phyloP scores from a whole-genome alignment of 2,329 filamentous ascomycete genomes.

The Sphaceloma murrayae region DNA sequence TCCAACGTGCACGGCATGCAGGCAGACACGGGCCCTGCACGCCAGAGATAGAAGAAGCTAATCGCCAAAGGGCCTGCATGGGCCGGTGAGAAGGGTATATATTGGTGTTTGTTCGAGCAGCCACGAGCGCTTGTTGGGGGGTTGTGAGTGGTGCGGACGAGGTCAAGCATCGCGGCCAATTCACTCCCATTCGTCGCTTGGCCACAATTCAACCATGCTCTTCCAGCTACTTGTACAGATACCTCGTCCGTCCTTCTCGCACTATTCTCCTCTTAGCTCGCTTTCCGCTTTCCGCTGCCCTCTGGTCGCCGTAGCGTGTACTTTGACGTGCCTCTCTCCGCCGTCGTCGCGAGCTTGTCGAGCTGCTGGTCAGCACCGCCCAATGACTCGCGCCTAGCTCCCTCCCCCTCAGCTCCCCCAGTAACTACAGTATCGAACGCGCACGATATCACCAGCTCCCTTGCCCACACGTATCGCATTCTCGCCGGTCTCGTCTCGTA shows the following conservation, averaged over 20 bases:
- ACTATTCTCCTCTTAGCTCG: not conserved
- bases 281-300: not conserved
- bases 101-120: not conserved
- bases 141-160: slow-evolving; percentile 1
- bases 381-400: not conserved
- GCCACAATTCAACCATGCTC: slow-evolving; percentile 1
- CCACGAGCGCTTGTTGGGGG: slow-evolving; percentile 5
- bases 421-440: too few relatives aligned
- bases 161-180: not conserved
- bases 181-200: slow-evolving; percentile 5
- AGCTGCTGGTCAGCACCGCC: not conserved
- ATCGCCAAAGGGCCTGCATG: not conserved
- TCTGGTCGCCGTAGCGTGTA: not conserved
- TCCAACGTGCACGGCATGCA: slow-evolving; percentile 9
- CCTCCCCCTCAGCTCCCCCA: too few relatives aligned
- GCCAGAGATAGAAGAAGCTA: too few relatives aligned
- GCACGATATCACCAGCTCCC: too few relatives aligned
- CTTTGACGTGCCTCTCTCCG: not conserved
- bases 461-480: too few relatives aligned
- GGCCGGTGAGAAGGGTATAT: slow-evolving; percentile 4
- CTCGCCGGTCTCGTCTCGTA: too few relatives aligned
- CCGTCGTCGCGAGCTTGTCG: not conserved
- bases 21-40: not conserved
- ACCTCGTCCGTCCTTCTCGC: not conserved
- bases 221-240: slow-evolving; percentile 11